phyloP scores from a whole-genome alignment of 768 basidiomycete species.

The Mycena sanguinolenta region DNA sequence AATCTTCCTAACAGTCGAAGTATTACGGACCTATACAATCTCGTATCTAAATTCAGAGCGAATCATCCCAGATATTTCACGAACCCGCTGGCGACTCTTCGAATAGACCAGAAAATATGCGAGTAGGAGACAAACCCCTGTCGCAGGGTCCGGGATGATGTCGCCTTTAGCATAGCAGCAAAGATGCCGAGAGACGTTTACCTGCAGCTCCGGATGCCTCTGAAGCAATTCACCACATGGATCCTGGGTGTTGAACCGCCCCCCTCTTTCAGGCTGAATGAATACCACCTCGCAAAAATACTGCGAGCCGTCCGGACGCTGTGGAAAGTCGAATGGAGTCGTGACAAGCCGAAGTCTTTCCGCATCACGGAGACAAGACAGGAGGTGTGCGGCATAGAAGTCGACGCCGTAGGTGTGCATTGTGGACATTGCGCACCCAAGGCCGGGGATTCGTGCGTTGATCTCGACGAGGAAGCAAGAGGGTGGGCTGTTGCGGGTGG shows the following conservation, averaged over 20 bases:
- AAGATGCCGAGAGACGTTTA: conserved; percentile 13
- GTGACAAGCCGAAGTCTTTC: conserved; percentile 17
- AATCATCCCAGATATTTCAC: conserved; percentile 23
- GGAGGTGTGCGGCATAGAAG: conserved; percentile 28
- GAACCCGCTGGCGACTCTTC: conserved; percentile 16
- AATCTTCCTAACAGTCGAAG: too few species aligned
- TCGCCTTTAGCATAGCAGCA: conserved; percentile 26
- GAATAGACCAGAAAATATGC: conserved; percentile 31
- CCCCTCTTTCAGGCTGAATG: conserved; percentile 28
- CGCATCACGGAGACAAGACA: conserved; percentile 25
- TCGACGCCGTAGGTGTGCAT: conserved; percentile 30
- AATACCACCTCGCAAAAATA: conserved; percentile 33
- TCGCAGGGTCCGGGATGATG: conserved; percentile 26
- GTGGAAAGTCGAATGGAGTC: conserved; percentile 5
- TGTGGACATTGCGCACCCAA: conserved; percentile 30
- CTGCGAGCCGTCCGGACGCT: conserved; percentile 27
- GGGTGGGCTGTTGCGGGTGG: not conserved
- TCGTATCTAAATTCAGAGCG: conserved; percentile 25
- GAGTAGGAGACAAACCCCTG: conserved; percentile 27
- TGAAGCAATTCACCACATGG: conserved; percentile 22
- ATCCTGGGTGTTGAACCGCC: conserved; percentile 15
- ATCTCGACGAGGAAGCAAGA: conserved; percentile 32
- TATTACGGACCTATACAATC: not conserved
- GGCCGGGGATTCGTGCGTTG: conserved; percentile 31
- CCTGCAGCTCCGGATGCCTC: conserved; percentile 8